Base-by-base conservation (phyloP, 345 rosid genomes). In the Eucalyptus urophylla region DNA sequence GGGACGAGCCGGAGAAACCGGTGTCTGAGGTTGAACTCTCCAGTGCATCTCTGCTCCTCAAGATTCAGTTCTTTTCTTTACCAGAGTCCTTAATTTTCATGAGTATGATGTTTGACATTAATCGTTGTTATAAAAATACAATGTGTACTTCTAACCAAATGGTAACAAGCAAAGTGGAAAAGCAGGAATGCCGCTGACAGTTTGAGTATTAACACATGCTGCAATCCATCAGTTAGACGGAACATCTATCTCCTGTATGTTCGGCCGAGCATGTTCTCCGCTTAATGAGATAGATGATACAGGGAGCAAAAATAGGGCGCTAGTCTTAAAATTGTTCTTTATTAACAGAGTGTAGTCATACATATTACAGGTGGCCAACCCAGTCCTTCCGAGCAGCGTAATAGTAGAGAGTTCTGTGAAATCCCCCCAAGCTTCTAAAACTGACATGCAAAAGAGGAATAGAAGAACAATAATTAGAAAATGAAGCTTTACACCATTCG, bases 401-500 rank as follows among this genome's bases (percentile, higher is more conserved):
- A 54, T 54, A 54, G 88, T 62, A 87, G 87, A 92, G 25, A 86
- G 56, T 88, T 86, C 53, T 21, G 40, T 56, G 56, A 87, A 87
- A 87, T 80, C 87, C 91, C 88, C 14, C 85, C 88, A 89, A 58
- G 33, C 29, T 22, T 54, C 47, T 27, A 47, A 60, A 87, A 87
- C 37, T 58, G 14, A 67, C 85, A 40, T 21, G 45, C 43, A 49
- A 51, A 88, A 40, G 81, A 54, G 44, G 86, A 24, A 89, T 51
- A 91, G 88, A 47, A 87, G 88, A 51, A 76, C 80, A 89, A 83
- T 51, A 88, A 89, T 45, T 31, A 51, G 53, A 37, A 62, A 25
- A 76, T 24, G 37, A 90, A 90, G 86, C 90, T 92, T 92, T 91
- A 93, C 94, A 89, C 88, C 91, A 88, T 87, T 87, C 81, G 37